Evolutionary conservation across 176 grass and related monocot genomes (phyloP).

Genomic region (Olyra latifolia): DNA sequence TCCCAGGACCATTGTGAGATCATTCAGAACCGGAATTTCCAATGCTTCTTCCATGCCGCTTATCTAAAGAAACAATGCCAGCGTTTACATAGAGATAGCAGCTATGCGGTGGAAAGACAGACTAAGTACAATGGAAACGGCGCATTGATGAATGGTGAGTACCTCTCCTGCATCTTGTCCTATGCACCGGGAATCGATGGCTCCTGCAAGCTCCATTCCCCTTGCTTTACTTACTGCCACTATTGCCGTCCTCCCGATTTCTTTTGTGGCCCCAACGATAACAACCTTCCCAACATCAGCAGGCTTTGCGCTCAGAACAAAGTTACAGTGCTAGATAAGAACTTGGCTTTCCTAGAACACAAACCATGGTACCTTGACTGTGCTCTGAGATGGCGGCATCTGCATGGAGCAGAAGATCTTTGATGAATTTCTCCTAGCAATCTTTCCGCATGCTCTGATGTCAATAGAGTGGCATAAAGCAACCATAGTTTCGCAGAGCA

Average conservation of each 20-base stretch:
- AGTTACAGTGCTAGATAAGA: neutral
- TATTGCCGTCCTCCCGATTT: constrained; percentile 67
- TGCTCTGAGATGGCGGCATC: constrained; percentile 57
- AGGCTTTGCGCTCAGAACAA: constrained; percentile 10
- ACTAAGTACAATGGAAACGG: neutral
- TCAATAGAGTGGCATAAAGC: constrained; percentile 35
- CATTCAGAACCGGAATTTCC: constrained; percentile 87
- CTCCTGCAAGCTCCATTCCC: constrained; percentile 78
- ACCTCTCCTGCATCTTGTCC: constrained; percentile 79
- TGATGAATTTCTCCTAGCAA: constrained; percentile 12
- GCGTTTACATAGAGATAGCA: neutral
- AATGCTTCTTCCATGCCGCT: constrained; percentile 84
- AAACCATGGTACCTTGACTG: constrained; percentile 53
- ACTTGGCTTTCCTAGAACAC: neutral
- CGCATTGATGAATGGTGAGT: neutral
- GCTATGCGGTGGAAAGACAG: neutral
- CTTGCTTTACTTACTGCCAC: constrained; percentile 66
- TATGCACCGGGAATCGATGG: constrained; percentile 58
- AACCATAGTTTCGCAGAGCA: constrained; percentile 31
- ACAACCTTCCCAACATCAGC: constrained; percentile 48
- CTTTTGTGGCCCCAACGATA: constrained; percentile 69
- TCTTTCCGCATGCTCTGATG: constrained; percentile 13
- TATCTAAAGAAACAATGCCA: constrained; percentile 39
- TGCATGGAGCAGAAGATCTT: constrained; percentile 49
- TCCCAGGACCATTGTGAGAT: constrained; percentile 88